phyloP scores from a whole-genome alignment of 108 stramenopile genomes.

The Nitzschia inconspicua region DNA sequence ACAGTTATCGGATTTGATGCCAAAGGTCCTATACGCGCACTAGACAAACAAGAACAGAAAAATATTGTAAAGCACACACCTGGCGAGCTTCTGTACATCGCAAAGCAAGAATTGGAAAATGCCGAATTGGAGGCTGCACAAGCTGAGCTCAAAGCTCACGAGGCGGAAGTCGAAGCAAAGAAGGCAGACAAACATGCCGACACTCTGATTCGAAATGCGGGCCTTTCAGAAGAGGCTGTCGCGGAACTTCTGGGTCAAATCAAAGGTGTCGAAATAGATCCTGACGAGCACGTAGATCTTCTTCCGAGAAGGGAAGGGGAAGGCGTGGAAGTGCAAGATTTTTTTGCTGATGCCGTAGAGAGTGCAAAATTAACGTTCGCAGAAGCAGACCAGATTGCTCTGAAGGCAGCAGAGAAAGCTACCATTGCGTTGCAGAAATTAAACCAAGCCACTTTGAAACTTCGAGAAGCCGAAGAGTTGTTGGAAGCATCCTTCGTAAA shows the following conservation, averaged over 20 bases:
- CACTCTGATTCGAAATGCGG: constrained; percentile 23
- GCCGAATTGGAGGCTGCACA: constrained; percentile 29
- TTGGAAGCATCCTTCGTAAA: constrained; percentile 40
- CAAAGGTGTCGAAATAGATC: constrained; percentile 18
- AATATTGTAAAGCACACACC: constrained; percentile 22
- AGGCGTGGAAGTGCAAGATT: constrained; percentile 63
- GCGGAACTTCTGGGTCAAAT: constrained; percentile 10
- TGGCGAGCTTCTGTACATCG: constrained; percentile 27
- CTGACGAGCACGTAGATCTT: constrained; percentile 9
- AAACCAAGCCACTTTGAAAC: constrained; percentile 38
- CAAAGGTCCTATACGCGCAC: constrained; percentile 48
- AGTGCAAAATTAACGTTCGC: constrained; percentile 34
- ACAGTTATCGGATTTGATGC: constrained; percentile 60
- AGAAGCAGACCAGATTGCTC: constrained; percentile 47
- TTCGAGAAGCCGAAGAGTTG: constrained; percentile 48
- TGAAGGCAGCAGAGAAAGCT: constrained; percentile 51
- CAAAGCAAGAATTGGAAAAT: constrained; percentile 21
- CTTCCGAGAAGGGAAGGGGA: constrained; percentile 24
- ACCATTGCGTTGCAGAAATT: constrained; percentile 44
- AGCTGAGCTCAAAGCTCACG: constrained; percentile 31
- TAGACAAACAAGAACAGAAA: background rate
- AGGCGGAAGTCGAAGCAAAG: constrained; percentile 30
- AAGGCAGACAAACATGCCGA: constrained; percentile 39
- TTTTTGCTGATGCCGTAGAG: constrained; percentile 60
- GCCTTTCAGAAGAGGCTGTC: constrained; percentile 19